Base-by-base conservation (phyloP, 2,329 filamentous ascomycete genomes). In the Fusarium sp. region DNA sequence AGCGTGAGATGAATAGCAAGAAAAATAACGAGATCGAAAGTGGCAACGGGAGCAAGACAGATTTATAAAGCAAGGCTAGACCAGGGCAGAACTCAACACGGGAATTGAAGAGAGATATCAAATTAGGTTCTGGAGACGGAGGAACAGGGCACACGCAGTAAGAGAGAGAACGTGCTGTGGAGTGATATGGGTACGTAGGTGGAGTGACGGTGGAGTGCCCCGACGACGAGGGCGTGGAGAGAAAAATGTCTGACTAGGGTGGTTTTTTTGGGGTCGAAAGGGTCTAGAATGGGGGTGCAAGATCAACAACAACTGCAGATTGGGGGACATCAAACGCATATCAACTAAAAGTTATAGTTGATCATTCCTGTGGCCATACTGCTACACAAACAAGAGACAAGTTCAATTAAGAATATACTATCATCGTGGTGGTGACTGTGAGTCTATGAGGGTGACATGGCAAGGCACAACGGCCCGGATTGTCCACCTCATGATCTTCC, bases 201-300 rank as follows among this genome's bases (percentile, higher is more conserved):
- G 73, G 73, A 65, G 74, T 68, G 70, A 69, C 74, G 60, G 70
- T 72, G 72, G 72, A 75, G 74, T 70, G 61, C 58, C 64, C 63
- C 64, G 55, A 61, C 52, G 67, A 66, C 49, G 17, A 35, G 31
- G 29, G 39, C 27, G 62, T 62, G 68, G 53, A 71, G 67, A 49
- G 71, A 71, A 71, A 55, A 52, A 41, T 58, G 49, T 31, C 58
- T 49, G 64, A 57, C 73, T 57, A 50, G 65, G 63, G 42, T 49
- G 15, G 29, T 15, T 33, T 44, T 66, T 38, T 64, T 64, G 41
- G 63, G 49, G 56, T 65, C 57, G 35, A 61, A 45, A 69, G 33
- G 42, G 53, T 72, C 68, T 75, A 65, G 63, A 57, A 49, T 65
- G 59, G n/a, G 62, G 62, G 66, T 64, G 49, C 47, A 61, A 45